Percentiles rank a stretch among this genome's conserved stretches.
phyloP scores from a whole-genome alignment of 768 basidiomycete species.

The Tylopilus balloui region DNA sequence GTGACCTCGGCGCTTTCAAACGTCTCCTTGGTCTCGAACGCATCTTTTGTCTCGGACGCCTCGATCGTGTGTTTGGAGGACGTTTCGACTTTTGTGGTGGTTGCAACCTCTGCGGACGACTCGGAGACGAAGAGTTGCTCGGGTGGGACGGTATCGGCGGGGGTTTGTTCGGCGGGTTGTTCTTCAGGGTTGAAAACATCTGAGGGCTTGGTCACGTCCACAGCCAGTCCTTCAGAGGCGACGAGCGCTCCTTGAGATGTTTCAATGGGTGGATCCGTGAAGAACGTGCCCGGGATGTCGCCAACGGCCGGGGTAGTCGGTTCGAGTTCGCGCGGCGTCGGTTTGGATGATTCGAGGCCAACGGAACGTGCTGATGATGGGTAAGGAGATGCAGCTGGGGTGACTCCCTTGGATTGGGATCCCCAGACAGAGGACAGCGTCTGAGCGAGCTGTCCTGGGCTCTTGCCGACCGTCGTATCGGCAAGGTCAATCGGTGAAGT shows the following conservation, averaged over 20 bases:
- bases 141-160: slow-evolving; percentile 26
- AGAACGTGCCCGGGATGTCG: slow-evolving; percentile 9
- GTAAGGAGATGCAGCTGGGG: slow-evolving; percentile 29
- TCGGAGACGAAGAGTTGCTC: slow-evolving; percentile 14
- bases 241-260: neutral
- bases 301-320: slow-evolving; percentile 9
- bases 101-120: neutral
- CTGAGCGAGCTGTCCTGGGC: slow-evolving; percentile 38
- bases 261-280: neutral
- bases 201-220: slow-evolving; percentile 13
- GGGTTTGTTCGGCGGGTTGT: slow-evolving; percentile 17
- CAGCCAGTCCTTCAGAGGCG: slow-evolving; percentile 1
- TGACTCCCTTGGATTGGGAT: slow-evolving; percentile 25
- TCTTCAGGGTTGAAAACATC: slow-evolving; percentile 2
- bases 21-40: neutral
- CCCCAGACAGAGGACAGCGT: slow-evolving; percentile 51
- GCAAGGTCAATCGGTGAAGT: slow-evolving; percentile 32
- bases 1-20: slow-evolving; percentile 2
- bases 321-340: slow-evolving; percentile 5
- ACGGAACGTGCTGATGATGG: slow-evolving; percentile 23
- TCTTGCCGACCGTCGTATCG: slow-evolving; percentile 37
- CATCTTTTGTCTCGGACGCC: neutral
- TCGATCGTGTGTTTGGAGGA: slow-evolving; percentile 8
- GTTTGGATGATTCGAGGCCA: slow-evolving; percentile 6
- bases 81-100: slow-evolving; percentile 1